Evolutionary conservation across 768 basidiomycete genomes (phyloP), one percentile per base, ranked within the genome.

Genomic region (Scleroderma citrinum): DNA sequence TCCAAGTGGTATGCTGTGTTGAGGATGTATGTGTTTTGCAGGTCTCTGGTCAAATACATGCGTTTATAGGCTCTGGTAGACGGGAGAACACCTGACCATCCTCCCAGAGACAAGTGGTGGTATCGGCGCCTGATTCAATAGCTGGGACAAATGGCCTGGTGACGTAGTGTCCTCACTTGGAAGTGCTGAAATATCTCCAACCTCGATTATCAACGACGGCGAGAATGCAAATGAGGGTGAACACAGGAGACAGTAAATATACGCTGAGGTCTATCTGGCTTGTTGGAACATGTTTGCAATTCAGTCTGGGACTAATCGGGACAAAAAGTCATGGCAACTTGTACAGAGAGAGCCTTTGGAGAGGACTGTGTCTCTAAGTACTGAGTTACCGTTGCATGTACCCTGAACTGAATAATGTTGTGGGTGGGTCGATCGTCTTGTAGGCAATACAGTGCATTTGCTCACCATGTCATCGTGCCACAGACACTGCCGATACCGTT

Each of bases 11-110:
- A 87, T 82, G 57, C 85, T 83, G 68, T 92, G 88, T 59, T 93
- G 88, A 29, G 88, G 80, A 21, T 90, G 84, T 80, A 92, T 85
- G 65, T 96, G 93, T 62, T 95, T 95, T 20, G 84, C 84, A n/a
- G 94, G 80, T 8, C 78, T 72, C 57, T 91, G 87, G n/a, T n/a
- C n/a, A n/a, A 24, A 95, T 82, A 61, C 94, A 92, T 23, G 83
- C 81, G 51, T n/a, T n/a, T n/a, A 93, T 88, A 49, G 94, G 72
- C 3, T 80, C 80, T 14, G 77, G 81, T 16, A 91, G 71, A 60
- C 88, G 79, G 11, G 78, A 80, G 59, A 85, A 92, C n/a, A 83
- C 76, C 35, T 70, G 59, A 2, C 82, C 81, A 60, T 82, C 83
- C 30, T 84, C 86, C 92, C 92, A 95, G 47, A 78, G 78, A 68